Evolutionary conservation across 2,329 filamentous ascomycete genomes (phyloP).

Genomic region (Cadophora sp.): DNA sequence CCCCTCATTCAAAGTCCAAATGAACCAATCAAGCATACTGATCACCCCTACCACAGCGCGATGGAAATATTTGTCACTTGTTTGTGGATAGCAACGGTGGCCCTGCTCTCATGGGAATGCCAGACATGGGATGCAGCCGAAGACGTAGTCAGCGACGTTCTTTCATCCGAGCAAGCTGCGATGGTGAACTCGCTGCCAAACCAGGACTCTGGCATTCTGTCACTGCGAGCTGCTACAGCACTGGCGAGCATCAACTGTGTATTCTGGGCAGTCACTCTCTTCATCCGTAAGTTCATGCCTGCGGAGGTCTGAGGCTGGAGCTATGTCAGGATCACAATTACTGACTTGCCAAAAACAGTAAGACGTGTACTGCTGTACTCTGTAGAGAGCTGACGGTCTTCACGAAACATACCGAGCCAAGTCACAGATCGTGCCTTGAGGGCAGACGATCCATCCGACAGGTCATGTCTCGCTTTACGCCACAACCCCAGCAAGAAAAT

Average conservation of each 20-base stretch:
- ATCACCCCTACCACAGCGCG: conserved; percentile 5
- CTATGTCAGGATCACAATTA: background rate
- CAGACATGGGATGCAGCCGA: conserved; percentile 27
- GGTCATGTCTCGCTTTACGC: background rate
- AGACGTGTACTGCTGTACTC: conserved; percentile 12
- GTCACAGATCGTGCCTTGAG: background rate
- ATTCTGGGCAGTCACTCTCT: conserved; percentile 17
- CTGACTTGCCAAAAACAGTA: background rate
- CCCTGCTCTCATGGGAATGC: conserved; percentile 25
- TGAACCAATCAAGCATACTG: background rate
- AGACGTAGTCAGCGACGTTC: conserved; percentile 13
- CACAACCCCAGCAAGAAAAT: background rate
- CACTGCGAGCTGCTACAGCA: conserved; percentile 20
- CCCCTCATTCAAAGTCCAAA: background rate
- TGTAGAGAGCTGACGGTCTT: background rate
- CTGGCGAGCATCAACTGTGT: conserved; percentile 8
- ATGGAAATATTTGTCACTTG: conserved; percentile 20
- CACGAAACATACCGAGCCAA: background rate
- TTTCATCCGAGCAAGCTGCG: conserved; percentile 5
- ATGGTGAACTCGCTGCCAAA: conserved; percentile 20
- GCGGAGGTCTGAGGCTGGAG: too few relatives aligned
- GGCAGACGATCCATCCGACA: background rate
- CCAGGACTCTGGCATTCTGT: conserved; percentile 18
- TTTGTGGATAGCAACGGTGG: conserved; percentile 22
- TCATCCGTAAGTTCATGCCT: conserved; percentile 27